phyloP scores from a whole-genome alignment of 2,329 filamentous ascomycete genomes.

The Alternaria sp. region DNA sequence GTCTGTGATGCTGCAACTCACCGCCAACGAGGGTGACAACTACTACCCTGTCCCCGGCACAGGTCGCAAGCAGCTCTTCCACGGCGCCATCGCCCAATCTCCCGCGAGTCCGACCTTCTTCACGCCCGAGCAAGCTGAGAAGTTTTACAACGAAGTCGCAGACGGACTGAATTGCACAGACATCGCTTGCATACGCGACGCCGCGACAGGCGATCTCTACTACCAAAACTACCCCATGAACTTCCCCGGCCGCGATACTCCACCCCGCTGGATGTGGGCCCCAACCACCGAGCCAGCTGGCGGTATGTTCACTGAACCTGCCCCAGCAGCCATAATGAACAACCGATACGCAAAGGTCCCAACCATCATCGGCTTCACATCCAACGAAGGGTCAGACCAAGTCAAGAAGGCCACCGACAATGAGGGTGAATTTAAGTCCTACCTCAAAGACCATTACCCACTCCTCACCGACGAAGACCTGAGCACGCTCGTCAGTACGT shows the following conservation, averaged over 20 bases:
- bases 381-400: conserved; percentile 53
- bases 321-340: conserved; percentile 37
- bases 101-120: conserved; percentile 46
- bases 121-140: conserved; percentile 40
- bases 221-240: conserved; percentile 47
- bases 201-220: conserved; percentile 40
- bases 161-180: conserved; percentile 42
- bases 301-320: conserved; percentile 41
- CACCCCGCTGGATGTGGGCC: conserved; percentile 49
- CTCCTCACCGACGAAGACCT: conserved; percentile 63
- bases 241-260: conserved; percentile 41
- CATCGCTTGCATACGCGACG: conserved; percentile 38
- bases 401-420: conserved; percentile 49
- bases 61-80: conserved; percentile 41
- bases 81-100: conserved; percentile 43
- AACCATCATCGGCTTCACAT: conserved; percentile 44
- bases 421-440: conserved; percentile 48
- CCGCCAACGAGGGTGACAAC: conserved; percentile 43
- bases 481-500: conserved; percentile 32
- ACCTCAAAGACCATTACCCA: conserved; percentile 52
- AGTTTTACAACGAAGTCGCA: conserved; percentile 44
- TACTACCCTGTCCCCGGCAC: conserved; percentile 35
- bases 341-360: conserved; percentile 42
- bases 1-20: conserved; percentile 41
- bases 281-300: conserved; percentile 42